Percentiles rank a stretch among this genome's conserved stretches.
Conservation (phyloP, 2,329 filamentous ascomycete species). For the Phialocephala sp. region DNA sequence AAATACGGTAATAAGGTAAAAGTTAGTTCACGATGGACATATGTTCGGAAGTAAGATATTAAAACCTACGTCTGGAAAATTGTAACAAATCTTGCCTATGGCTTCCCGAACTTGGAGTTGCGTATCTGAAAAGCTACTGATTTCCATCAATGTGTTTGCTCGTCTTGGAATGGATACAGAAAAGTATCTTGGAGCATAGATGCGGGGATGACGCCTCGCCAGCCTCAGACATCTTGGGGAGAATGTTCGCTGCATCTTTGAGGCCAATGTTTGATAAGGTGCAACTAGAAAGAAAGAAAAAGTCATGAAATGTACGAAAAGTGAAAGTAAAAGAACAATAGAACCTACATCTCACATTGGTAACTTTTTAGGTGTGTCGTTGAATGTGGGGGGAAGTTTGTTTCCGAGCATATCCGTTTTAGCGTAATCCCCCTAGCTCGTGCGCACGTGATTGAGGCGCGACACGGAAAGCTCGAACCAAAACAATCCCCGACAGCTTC, state of each 20-base stretch:
- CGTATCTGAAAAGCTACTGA: slow-evolving; percentile 72
- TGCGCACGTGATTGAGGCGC: slow-evolving; percentile 23
- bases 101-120: slow-evolving; percentile 76
- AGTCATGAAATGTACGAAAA: background rate
- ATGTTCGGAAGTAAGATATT: background rate
- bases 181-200: slow-evolving; percentile 27
- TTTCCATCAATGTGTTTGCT: slow-evolving; percentile 66
- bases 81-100: slow-evolving; percentile 69
- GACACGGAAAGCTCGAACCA: slow-evolving; percentile 28
- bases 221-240: slow-evolving; percentile 22
- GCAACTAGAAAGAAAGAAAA: slow-evolving; percentile 4
- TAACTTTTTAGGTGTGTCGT: background rate
- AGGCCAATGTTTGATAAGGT: background rate
- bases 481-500: slow-evolving; percentile 32
- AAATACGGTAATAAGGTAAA: background rate
- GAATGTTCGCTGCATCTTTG: slow-evolving; percentile 24
- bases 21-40: background rate
- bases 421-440: background rate
- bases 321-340: background rate
- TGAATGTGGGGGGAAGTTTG: slow-evolving; percentile 21
- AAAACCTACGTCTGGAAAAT: slow-evolving; percentile 64
- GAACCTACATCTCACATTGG: background rate
- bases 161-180: slow-evolving; percentile 28
- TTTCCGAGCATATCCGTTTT: slow-evolving; percentile 27
- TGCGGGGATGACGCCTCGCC: slow-evolving; percentile 13